These are phyloP conservation scores for Cenococcum geophilum DNA, from an alignment of 495 filamentous ascomycete species.

Conservation along the genomic window DNA sequence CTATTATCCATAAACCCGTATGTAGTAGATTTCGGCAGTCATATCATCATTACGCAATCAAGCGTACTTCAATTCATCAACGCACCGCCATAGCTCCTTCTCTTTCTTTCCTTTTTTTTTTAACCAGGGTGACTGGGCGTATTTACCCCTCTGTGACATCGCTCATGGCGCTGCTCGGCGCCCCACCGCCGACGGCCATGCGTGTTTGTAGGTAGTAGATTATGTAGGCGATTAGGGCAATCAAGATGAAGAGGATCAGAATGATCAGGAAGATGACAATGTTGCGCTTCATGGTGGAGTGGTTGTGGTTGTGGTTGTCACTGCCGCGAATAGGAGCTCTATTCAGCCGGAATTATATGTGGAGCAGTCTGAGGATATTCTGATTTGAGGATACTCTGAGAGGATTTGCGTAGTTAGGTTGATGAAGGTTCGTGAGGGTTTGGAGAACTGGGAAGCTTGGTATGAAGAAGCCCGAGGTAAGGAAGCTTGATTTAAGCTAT, in stretches of 20 bases:
- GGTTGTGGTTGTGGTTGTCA: background rate
- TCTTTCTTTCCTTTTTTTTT: background rate
- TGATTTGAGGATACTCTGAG: too few relatives aligned
- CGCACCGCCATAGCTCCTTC: constrained; percentile 1
- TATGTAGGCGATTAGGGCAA: constrained; percentile 38
- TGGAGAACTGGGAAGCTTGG: too few relatives aligned
- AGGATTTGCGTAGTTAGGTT: too few relatives aligned
- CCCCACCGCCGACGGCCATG: constrained; percentile 27
- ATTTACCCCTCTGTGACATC: constrained; percentile 10
- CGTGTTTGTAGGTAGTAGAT: constrained; percentile 40
- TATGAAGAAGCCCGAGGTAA: too few relatives aligned
- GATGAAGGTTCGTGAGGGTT: too few relatives aligned
- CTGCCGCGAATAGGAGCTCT: background rate
- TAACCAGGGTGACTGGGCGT: too few relatives aligned
- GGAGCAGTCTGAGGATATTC: too few relatives aligned
- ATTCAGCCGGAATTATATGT: too few relatives aligned
- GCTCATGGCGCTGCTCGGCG: constrained; percentile 19
- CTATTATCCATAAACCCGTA: background rate
- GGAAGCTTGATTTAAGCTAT: too few relatives aligned
- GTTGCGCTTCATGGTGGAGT: constrained; percentile 41
- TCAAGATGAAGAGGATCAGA: constrained; percentile 43
- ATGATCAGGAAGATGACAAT: constrained; percentile 44
- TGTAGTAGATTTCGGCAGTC: background rate
- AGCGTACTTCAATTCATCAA: background rate
- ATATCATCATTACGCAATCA: background rate